Evolutionary conservation across 257 asterid species (phyloP).

Genomic region (Solanum pinnatisectum): DNA sequence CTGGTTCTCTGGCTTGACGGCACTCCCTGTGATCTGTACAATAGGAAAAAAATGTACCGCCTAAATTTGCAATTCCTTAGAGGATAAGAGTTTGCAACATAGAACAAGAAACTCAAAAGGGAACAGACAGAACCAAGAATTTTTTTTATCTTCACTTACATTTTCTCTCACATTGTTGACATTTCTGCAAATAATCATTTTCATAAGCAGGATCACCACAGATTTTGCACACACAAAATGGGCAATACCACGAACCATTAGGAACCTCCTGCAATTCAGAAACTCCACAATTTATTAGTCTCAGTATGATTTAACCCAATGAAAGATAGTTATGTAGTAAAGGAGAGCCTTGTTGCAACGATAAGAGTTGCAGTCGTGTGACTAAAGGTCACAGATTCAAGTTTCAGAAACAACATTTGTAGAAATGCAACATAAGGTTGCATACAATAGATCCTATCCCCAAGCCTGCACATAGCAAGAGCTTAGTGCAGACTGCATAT

Average conservation of each 20-base stretch:
- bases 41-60: not conserved
- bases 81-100: not conserved
- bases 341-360: not conserved
- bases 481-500: not conserved
- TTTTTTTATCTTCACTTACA: constrained; percentile 7
- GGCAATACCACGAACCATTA: constrained; percentile 25
- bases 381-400: not conserved
- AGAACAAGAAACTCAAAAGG: not conserved
- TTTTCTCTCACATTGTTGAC: constrained; percentile 46
- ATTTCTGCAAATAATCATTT: constrained; percentile 14
- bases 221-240: constrained; percentile 30
- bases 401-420: not conserved
- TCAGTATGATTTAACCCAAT: not conserved
- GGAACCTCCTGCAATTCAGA: constrained; percentile 23
- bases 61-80: not conserved
- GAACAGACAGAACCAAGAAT: not conserved
- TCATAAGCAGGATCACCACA: constrained; percentile 15
- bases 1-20: constrained; percentile 11
- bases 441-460: not conserved
- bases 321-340: not conserved
- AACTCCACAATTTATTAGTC: not conserved
- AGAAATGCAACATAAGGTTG: not conserved
- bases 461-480: not conserved
- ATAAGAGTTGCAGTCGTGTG: not conserved
- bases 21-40: constrained; percentile 54